Base-by-base conservation (phyloP, 352 stramenopile genomes). In the Peronosclerospora sorghi region DNA sequence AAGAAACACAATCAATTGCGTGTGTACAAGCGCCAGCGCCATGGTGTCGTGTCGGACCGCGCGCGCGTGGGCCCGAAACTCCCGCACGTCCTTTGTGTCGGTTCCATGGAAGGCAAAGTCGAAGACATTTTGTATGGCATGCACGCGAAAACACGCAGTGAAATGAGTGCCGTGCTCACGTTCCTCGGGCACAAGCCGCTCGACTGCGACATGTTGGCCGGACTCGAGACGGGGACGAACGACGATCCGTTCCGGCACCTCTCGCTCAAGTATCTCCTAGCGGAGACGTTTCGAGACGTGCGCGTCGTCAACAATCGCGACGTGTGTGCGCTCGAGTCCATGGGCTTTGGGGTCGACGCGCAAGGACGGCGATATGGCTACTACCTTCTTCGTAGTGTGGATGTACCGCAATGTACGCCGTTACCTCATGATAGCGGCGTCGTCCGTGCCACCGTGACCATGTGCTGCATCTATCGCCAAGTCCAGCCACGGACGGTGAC, bases 401-500 rank as follows among this genome's bases (percentile, higher is more conserved):
- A 78, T 9, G 42, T 73, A 0, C 47, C 61, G 0, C 61, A 63
- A 18, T 80, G 70, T 42, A 70, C 68, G 0, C 45, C 60, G n/a
- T 60, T 78, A 38, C 53, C 59, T 0, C 58, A 75, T 43, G 64
- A 56, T 39, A 60, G 59, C 13, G 54, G 65, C 30, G 57, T 83
- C 5, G 55, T 69, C 15, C 66, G 68, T 15, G 65, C 72, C 4
- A 65, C 48, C 26, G 57, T 79, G 27, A 75, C 72, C 28, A 51
- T 82, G 44, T 82, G 72, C 49, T 80, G 65, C 39, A 82, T 84
- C 44, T 81, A 77, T 41, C 62, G 73, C 4, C 73, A 85, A 57
- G 52, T 56, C 8, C 62, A 65, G 13, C n/a, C n/a, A n/a, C 44
- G 47, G 9, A 32, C 56, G 10, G 68, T 84, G n/a, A 56, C 61